These are phyloP conservation scores for Dictyostelium discoideum DNA, from an alignment of 78 protist genomes.

Conservation along the genomic window DNA sequence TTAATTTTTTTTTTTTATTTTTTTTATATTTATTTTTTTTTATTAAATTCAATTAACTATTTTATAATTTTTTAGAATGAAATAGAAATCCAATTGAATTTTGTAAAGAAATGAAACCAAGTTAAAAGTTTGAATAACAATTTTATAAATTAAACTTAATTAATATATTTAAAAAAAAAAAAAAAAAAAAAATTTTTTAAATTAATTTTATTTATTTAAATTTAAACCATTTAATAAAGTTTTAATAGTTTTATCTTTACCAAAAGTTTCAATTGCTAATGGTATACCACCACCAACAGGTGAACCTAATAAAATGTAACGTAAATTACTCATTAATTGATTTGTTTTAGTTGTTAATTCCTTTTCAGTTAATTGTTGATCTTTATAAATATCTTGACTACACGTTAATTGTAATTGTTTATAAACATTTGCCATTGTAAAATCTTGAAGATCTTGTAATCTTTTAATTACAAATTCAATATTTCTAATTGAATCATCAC, in stretches of 20 bases:
- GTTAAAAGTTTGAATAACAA: too few relatives aligned
- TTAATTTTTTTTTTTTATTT: too few relatives aligned
- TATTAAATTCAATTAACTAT: too few relatives aligned
- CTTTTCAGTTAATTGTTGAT: conserved; percentile 19
- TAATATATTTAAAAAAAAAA: too few relatives aligned
- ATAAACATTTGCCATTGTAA: not conserved
- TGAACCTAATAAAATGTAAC: conserved; percentile 16
- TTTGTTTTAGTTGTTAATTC: conserved; percentile 44
- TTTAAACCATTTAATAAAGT: conserved; percentile 7
- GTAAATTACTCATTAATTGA: conserved; percentile 51
- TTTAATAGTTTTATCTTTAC: conserved; percentile 45
- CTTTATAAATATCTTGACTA: not conserved
- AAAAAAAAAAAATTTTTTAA: too few relatives aligned
- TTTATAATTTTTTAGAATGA: too few relatives aligned
- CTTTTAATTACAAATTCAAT: not conserved
- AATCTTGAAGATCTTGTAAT: not conserved
- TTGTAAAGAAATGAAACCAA: too few relatives aligned
- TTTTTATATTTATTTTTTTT: too few relatives aligned
- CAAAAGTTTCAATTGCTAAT: conserved; percentile 34
- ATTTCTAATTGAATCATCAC: not conserved
- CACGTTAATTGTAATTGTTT: conserved; percentile 2
- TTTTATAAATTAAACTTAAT: too few relatives aligned
- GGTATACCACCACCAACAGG: conserved; percentile 74
- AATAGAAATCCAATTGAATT: too few relatives aligned
- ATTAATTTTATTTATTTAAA: not conserved